Evolutionary conservation across 768 basidiomycete genomes (phyloP).

Genomic region (Hydnum rufescens): DNA sequence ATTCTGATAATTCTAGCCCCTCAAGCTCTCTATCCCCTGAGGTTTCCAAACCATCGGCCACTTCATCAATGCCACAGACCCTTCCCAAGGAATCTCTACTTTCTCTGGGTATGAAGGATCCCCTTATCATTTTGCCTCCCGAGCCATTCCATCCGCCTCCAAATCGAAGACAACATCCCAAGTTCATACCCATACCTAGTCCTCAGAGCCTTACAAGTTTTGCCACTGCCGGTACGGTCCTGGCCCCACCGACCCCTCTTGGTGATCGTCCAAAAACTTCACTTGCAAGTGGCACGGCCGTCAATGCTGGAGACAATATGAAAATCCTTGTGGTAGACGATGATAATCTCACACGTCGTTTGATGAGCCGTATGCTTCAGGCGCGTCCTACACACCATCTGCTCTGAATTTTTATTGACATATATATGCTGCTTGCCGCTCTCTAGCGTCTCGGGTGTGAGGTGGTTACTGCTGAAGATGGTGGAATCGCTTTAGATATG

Average conservation of each 20-base stretch:
- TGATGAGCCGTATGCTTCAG: constrained; percentile 17
- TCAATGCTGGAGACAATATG: constrained; percentile 1
- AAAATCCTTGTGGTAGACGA: constrained; percentile 16
- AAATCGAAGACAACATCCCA: neutral
- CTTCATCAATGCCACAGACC: neutral
- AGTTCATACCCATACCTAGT: neutral
- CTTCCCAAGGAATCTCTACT: too few species aligned
- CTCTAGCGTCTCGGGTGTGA: constrained; percentile 14
- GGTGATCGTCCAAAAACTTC: neutral
- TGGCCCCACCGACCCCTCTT: neutral
- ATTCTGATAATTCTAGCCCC: neutral
- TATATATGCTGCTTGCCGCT: neutral
- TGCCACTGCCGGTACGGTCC: neutral
- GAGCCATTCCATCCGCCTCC: neutral
- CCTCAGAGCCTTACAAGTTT: neutral
- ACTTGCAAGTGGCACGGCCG: neutral
- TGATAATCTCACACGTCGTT: constrained; percentile 17
- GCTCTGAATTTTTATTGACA: neutral
- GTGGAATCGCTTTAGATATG: constrained; percentile 14
- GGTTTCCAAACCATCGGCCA: neutral
- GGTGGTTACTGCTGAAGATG: constrained; percentile 17
- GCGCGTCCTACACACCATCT: neutral
- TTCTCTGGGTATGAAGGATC: too few species aligned
- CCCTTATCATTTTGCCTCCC: too few species aligned
- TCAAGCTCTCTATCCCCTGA: neutral